phyloP scores from a whole-genome alignment of 2,329 filamentous ascomycete species.

The Cordyceps tenuipes region DNA sequence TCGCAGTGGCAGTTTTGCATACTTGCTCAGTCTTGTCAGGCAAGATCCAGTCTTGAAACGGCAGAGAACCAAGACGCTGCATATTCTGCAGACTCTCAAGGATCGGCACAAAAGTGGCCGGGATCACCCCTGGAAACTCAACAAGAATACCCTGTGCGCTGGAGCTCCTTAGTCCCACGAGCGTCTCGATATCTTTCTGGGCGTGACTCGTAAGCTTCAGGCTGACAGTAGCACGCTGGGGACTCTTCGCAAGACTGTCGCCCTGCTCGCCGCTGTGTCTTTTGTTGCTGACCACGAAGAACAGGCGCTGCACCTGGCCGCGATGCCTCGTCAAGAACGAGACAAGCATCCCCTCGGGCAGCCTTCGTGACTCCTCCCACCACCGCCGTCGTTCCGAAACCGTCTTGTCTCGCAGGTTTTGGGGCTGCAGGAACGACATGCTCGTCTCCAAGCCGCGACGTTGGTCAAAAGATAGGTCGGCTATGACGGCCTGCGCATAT shows the following conservation, averaged over 20 bases:
- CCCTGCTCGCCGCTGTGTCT: not conserved
- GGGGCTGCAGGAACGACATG: not conserved
- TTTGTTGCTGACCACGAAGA: not conserved
- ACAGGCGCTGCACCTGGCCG: not conserved
- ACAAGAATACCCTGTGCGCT: not conserved
- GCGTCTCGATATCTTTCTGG: constrained; percentile 1
- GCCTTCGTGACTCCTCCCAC: constrained; percentile 4
- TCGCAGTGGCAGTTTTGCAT: not conserved
- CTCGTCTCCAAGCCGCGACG: not conserved
- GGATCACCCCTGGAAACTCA: constrained; percentile 1
- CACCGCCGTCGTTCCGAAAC: not conserved
- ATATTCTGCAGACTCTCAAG: constrained; percentile 6
- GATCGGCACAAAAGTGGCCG: not conserved
- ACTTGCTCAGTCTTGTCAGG: not conserved
- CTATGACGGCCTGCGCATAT: not conserved
- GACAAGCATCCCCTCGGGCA: constrained; percentile 5
- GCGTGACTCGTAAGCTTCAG: not conserved
- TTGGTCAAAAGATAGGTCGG: not conserved
- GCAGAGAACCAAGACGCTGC: not conserved
- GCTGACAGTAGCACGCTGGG: not conserved
- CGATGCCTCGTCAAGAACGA: constrained; percentile 1
- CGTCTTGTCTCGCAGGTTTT: not conserved
- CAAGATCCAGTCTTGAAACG: constrained; percentile 9
- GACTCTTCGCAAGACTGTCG: not conserved
- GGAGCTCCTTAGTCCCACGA: not conserved